phyloP scores from a whole-genome alignment of 1,284 basidiomycete genomes.

The Phylloporus gajari region DNA sequence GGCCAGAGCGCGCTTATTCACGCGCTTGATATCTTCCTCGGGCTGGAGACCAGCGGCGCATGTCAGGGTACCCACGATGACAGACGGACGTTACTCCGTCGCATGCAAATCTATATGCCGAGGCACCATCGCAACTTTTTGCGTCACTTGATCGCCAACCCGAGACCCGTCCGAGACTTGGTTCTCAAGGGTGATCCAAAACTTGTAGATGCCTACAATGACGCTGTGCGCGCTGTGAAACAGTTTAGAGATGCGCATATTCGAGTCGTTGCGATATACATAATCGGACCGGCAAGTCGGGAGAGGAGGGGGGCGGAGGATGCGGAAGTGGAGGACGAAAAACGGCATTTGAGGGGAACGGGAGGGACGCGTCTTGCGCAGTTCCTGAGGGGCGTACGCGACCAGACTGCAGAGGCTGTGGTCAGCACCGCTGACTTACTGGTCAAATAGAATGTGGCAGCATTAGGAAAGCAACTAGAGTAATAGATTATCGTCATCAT shows the following conservation, averaged over 20 bases:
- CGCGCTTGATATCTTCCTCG: constrained; percentile 89
- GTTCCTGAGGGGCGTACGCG: constrained; percentile 36
- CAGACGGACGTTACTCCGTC: constrained; percentile 68
- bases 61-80: constrained; percentile 12
- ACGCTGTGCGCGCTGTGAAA: constrained; percentile 78
- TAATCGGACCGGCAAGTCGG: constrained; percentile 73
- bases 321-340: constrained; percentile 38
- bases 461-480: background rate
- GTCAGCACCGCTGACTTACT: constrained; percentile 1
- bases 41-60: constrained; percentile 68
- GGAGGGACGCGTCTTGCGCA: constrained; percentile 80
- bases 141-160: constrained; percentile 76
- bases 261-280: constrained; percentile 86
- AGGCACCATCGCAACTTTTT: constrained; percentile 91
- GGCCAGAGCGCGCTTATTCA: constrained; percentile 93
- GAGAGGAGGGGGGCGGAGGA: constrained; percentile 39
- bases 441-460: background rate
- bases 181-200: constrained; percentile 36
- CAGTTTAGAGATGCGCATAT: constrained; percentile 89
- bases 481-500: background rate
- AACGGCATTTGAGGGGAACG: constrained; percentile 71
- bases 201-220: constrained; percentile 77
- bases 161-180: constrained; percentile 61
- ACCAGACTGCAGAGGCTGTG: constrained; percentile 37
- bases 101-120: constrained; percentile 93